Evolutionary conservation across 305 asterid genomes (phyloP).

Genomic region (Solanum hybrid): DNA sequence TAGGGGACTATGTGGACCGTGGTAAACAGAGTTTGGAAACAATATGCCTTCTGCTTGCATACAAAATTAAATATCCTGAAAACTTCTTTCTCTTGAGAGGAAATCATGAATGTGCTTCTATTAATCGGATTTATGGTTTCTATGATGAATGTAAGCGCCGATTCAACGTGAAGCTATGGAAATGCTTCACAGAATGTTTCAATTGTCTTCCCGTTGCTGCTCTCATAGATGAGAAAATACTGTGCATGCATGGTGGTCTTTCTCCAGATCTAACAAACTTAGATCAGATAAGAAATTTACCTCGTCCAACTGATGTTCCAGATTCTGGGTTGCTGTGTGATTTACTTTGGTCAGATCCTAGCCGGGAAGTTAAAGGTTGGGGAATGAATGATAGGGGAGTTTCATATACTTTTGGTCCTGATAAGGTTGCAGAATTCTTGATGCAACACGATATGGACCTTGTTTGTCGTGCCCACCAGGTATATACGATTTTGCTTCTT

Average conservation of each 20-base stretch:
- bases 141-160: slow-evolving; percentile 29
- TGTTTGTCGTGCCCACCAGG: slow-evolving; percentile 31
- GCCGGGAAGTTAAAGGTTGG: slow-evolving; percentile 27
- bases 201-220: slow-evolving; percentile 33
- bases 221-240: slow-evolving; percentile 26
- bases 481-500: neutral
- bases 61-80: slow-evolving; percentile 28
- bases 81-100: slow-evolving; percentile 27
- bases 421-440: slow-evolving; percentile 29
- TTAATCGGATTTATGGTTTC: slow-evolving; percentile 26
- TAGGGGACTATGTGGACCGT: slow-evolving; percentile 28
- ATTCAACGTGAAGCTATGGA: slow-evolving; percentile 25
- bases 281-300: slow-evolving; percentile 24
- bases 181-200: slow-evolving; percentile 23
- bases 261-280: slow-evolving; percentile 21
- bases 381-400: slow-evolving; percentile 33
- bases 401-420: slow-evolving; percentile 26
- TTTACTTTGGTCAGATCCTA: slow-evolving; percentile 30
- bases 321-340: slow-evolving; percentile 28
- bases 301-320: slow-evolving; percentile 30
- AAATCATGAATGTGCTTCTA: slow-evolving; percentile 27
- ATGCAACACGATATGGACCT: slow-evolving; percentile 32
- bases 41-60: slow-evolving; percentile 27
- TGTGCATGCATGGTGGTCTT: slow-evolving; percentile 31
- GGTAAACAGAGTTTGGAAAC: slow-evolving; percentile 27